Evolutionary conservation across 1,284 basidiomycete genomes (phyloP).

Genomic region (Marasmius tenuissimus): DNA sequence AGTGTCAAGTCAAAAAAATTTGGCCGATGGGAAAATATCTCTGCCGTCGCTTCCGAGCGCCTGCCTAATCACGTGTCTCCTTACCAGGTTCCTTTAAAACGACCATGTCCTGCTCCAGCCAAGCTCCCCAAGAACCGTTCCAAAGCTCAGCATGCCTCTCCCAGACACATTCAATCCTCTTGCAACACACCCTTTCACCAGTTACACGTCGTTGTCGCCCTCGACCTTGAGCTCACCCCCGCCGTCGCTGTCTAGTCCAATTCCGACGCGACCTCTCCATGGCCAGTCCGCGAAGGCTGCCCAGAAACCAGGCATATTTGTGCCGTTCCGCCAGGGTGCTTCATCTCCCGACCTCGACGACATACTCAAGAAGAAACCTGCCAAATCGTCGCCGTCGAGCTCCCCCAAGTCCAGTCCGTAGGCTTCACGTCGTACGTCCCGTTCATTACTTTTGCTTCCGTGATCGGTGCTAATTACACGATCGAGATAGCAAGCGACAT

Average conservation of each 20-base stretch:
- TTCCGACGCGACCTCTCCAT: slow-evolving; percentile 5
- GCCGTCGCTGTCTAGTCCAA: neutral
- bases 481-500: neutral
- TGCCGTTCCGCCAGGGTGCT: slow-evolving; percentile 20
- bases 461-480: neutral
- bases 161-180: slow-evolving; percentile 21
- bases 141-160: slow-evolving; percentile 13
- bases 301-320: slow-evolving; percentile 18
- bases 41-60: neutral
- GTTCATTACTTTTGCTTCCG: neutral
- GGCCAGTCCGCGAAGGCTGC: neutral
- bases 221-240: neutral
- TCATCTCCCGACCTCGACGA: slow-evolving; percentile 20
- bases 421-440: neutral
- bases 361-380: slow-evolving; percentile 21
- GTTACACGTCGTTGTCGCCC: slow-evolving; percentile 17
- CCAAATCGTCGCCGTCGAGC: neutral
- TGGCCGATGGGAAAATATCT: neutral
- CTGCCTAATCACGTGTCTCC: neutral
- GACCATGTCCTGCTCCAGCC: neutral
- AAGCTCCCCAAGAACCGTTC: neutral
- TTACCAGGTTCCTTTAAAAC: neutral
- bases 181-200: slow-evolving; percentile 24
- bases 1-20: neutral
- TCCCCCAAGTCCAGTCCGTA: neutral